These are phyloP conservation scores for Fragaria iinumae DNA, from an alignment of 306 rosid species.

Conservation along the genomic window DNA sequence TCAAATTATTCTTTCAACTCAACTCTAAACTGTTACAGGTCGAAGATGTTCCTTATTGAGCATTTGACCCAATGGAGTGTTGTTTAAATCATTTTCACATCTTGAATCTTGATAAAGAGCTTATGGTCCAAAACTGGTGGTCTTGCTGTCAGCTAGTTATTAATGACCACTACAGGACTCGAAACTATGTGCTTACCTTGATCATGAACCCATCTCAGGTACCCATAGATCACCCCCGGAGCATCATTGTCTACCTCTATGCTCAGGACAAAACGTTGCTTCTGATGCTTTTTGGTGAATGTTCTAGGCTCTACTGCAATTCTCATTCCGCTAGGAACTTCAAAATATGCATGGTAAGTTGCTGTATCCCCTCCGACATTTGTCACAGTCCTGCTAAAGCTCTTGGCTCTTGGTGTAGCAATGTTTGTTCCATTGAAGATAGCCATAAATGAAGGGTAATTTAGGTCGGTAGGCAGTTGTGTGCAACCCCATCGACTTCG, in stretches of 20 bases:
- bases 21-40: not conserved
- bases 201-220: constrained; percentile 7
- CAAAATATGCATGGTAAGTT: not conserved
- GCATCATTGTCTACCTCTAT: not conserved
- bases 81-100: not conserved
- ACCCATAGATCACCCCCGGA: not conserved
- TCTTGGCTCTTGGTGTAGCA: not conserved
- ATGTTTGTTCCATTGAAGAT: not conserved
- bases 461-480: not conserved
- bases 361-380: not conserved
- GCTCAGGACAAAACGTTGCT: not conserved
- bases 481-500: not conserved
- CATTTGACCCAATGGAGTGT: not conserved
- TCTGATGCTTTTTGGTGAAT: not conserved
- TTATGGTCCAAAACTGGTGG: not conserved
- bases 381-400: constrained; percentile 20
- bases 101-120: not conserved
- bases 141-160: not conserved
- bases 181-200: not conserved
- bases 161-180: not conserved
- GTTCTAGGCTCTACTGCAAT: constrained; percentile 8
- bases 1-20: not conserved
- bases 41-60: not conserved
- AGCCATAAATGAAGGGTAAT: constrained; percentile 26
- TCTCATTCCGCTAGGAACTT: constrained; percentile 16